Conservation (phyloP, 257 asterid species). For the Anisodus tanguticus region DNA sequence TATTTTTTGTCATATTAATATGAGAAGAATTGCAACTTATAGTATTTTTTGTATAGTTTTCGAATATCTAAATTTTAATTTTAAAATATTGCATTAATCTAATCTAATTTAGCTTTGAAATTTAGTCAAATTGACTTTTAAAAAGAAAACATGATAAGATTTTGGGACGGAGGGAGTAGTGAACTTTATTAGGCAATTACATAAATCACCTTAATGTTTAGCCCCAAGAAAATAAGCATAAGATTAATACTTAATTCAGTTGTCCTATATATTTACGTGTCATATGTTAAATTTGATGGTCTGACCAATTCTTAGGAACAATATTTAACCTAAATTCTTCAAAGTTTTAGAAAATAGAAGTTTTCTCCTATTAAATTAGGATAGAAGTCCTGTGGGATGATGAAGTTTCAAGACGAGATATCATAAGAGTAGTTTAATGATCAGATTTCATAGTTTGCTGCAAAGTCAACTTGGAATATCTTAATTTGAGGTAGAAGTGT, state of each 20-base stretch:
- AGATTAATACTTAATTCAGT: background rate
- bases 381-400: background rate
- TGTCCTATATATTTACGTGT: background rate
- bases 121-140: too few species aligned
- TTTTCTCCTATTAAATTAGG: background rate
- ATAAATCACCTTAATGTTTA: background rate
- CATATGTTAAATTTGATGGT: background rate
- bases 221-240: background rate
- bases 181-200: background rate
- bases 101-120: too few species aligned
- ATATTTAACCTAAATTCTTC: background rate
- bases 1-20: too few species aligned
- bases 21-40: too few species aligned
- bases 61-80: too few species aligned
- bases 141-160: too few species aligned
- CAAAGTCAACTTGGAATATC: background rate
- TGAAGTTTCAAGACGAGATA: slow-evolving; percentile 4
- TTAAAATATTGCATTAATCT: too few species aligned
- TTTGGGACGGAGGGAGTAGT: background rate
- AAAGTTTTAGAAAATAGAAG: background rate
- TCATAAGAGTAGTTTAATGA: background rate
- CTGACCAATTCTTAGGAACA: background rate
- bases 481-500: background rate
- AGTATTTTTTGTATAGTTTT: too few species aligned
- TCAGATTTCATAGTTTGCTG: background rate